phyloP scores from a whole-genome alignment of 371 early-diverging fungal species.

The Sporodiniella umbellata region DNA sequence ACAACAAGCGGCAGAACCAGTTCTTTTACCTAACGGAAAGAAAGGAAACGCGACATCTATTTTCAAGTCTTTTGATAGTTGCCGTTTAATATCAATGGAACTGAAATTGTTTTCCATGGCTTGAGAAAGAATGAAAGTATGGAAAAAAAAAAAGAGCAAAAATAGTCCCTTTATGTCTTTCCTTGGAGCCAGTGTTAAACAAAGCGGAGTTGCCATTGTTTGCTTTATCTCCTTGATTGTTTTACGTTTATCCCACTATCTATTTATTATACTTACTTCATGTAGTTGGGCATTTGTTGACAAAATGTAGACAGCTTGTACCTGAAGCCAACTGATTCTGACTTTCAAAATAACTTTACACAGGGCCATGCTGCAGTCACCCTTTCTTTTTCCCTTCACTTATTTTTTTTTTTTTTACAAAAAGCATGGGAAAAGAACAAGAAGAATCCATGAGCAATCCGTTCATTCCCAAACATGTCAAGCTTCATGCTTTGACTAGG shows the following conservation, averaged over 20 bases:
- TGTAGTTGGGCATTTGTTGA: too few species aligned
- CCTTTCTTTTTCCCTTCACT: neutral
- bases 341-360: neutral
- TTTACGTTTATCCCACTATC: too few species aligned
- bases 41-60: conserved; percentile 64
- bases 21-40: conserved; percentile 48
- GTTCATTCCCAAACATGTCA: conserved; percentile 22
- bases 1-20: conserved; percentile 59
- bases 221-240: too few species aligned
- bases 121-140: neutral
- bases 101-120: conserved; percentile 36
- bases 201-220: too few species aligned
- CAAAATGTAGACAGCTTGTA: too few species aligned
- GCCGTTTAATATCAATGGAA: conserved; percentile 33
- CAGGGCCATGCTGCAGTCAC: neutral
- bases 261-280: too few species aligned
- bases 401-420: neutral
- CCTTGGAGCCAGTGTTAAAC: too few species aligned
- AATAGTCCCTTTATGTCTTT: too few species aligned
- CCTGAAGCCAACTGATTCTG: neutral
- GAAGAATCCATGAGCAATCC: conserved; percentile 38
- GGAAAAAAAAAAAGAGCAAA: too few species aligned
- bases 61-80: conserved; percentile 49
- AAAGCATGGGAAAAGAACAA: conserved; percentile 40
- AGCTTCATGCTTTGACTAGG: conserved; percentile 57